Conservation (phyloP, 2,329 filamentous ascomycete species). For the Hypoxylon sp. region DNA sequence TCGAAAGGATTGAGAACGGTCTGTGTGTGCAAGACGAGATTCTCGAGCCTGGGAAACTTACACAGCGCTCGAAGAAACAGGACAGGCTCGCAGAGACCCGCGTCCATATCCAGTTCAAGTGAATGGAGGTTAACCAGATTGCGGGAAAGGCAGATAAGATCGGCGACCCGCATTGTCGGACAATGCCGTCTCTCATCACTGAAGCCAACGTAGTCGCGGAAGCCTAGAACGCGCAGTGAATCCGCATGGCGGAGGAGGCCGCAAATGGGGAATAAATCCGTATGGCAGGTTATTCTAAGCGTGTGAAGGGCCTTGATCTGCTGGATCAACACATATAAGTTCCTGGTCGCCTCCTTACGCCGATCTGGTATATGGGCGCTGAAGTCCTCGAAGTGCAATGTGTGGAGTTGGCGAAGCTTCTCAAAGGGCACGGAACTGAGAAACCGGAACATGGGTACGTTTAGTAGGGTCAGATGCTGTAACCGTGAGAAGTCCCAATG, state of each 20-base stretch:
- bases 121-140: constrained; percentile 55
- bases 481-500: constrained; percentile 66
- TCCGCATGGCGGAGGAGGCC: constrained; percentile 58
- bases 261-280: constrained; percentile 58
- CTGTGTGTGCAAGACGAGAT: constrained; percentile 62
- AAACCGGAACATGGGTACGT: constrained; percentile 63
- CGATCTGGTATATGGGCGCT: constrained; percentile 58
- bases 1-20: constrained; percentile 58
- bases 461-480: constrained; percentile 58
- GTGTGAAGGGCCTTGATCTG: constrained; percentile 57
- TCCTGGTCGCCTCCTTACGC: constrained; percentile 58
- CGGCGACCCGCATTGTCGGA: constrained; percentile 58
- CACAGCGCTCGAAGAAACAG: constrained; percentile 59
- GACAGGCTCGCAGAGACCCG: constrained; percentile 53
- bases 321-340: constrained; percentile 58
- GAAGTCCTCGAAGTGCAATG: constrained; percentile 62
- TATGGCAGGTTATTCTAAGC: constrained; percentile 61
- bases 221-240: constrained; percentile 58
- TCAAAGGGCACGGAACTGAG: constrained; percentile 59
- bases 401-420: constrained; percentile 57
- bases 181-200: constrained; percentile 59
- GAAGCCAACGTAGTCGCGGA: constrained; percentile 65
- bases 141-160: constrained; percentile 55
- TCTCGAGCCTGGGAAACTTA: constrained; percentile 58
- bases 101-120: constrained; percentile 65